Percentiles rank a stretch among this genome's conserved stretches.
phyloP scores from a whole-genome alignment of 345 rosid species.

The Anastatica hierochuntica region DNA sequence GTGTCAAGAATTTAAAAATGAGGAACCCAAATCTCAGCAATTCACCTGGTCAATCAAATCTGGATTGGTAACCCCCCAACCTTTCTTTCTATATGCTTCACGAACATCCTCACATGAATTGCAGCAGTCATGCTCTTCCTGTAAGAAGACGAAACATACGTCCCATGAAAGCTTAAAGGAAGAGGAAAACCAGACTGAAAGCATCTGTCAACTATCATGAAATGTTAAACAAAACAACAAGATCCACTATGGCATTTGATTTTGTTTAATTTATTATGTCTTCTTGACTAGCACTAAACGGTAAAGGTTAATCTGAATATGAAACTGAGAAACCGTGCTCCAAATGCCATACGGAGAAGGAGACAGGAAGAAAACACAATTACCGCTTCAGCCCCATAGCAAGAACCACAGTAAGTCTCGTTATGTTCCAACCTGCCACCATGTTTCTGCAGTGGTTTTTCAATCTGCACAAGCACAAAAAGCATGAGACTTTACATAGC shows the following conservation, averaged over 20 bases:
- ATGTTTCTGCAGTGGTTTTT: slow-evolving; percentile 85
- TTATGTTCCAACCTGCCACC: slow-evolving; percentile 97
- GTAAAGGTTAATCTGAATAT: neutral
- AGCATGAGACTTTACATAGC: slow-evolving; percentile 1
- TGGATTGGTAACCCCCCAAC: slow-evolving; percentile 81
- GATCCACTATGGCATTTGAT: neutral
- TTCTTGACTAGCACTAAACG: slow-evolving; percentile 9
- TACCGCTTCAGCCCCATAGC: slow-evolving; percentile 87
- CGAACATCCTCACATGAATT: slow-evolving; percentile 88
- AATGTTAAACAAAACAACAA: neutral
- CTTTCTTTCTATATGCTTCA: slow-evolving; percentile 91
- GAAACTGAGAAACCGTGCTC: neutral
- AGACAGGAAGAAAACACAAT: slow-evolving; percentile 8
- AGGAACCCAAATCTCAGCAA: neutral
- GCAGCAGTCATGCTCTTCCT: slow-evolving; percentile 83
- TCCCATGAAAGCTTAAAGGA: neutral
- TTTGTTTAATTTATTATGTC: neutral
- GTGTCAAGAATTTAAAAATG: too few relatives aligned
- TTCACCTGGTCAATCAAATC: slow-evolving; percentile 80
- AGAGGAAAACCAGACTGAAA: neutral
- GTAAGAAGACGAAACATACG: neutral
- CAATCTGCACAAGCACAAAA: slow-evolving; percentile 48
- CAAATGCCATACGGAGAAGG: neutral
- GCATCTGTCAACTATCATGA: neutral
- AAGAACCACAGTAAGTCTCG: slow-evolving; percentile 91